phyloP scores from a whole-genome alignment of 805 yeast species.

The Ogataea henricii region DNA sequence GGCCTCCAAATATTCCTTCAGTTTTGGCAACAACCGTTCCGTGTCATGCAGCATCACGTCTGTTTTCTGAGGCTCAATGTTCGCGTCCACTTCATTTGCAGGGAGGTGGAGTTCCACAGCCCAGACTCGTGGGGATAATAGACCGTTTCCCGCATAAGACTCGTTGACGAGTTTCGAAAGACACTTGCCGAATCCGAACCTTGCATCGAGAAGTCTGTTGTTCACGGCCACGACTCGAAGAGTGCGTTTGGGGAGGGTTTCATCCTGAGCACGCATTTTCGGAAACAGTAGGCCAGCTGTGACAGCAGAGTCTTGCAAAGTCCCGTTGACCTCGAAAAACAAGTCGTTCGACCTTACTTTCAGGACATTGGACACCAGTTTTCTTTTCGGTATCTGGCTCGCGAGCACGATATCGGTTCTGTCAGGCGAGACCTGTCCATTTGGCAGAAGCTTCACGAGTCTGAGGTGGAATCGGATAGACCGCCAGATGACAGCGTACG shows the following conservation, averaged over 20 bases:
- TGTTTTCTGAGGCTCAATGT: constrained; percentile 47
- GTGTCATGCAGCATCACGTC: constrained; percentile 38
- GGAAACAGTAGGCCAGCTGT: constrained; percentile 34
- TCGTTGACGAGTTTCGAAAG: constrained; percentile 28
- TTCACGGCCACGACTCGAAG: constrained; percentile 38
- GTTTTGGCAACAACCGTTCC: constrained; percentile 19
- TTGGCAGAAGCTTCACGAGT: constrained; percentile 21
- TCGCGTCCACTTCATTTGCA: constrained; percentile 35
- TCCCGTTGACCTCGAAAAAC: constrained; percentile 19
- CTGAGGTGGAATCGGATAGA: constrained; percentile 35
- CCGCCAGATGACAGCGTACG: constrained; percentile 36
- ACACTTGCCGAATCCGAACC: constrained; percentile 35
- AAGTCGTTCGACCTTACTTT: constrained; percentile 20
- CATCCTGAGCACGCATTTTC: constrained; percentile 34
- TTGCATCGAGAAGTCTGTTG: constrained; percentile 31
- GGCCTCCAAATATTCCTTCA: constrained; percentile 13
- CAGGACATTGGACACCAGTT: constrained; percentile 18
- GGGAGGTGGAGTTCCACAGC: constrained; percentile 32
- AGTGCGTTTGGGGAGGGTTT: constrained; percentile 24
- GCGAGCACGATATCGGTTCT: constrained; percentile 16
- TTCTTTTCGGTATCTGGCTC: constrained; percentile 10
- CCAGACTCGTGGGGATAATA: constrained; percentile 39
- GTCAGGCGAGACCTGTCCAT: constrained; percentile 15
- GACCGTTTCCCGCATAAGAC: constrained; percentile 25
- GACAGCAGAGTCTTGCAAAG: constrained; percentile 1